Evolutionary conservation across 202 grass and related monocot genomes (phyloP), one percentile per base, ranked within the genome.

Genomic region (Carex arenaria): DNA sequence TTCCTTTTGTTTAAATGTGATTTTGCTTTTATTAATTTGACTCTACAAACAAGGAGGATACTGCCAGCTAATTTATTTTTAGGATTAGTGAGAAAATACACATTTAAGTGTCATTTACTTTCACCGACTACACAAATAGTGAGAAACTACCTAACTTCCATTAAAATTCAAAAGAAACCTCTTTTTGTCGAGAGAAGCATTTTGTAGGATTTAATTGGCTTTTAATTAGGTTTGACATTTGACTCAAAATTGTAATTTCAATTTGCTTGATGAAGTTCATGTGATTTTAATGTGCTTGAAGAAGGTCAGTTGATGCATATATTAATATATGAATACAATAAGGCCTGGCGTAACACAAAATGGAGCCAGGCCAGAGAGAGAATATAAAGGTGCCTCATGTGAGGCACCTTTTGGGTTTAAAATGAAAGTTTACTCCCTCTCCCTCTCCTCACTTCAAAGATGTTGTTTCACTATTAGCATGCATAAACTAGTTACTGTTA

Each of bases 401-500:
- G 7, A 26, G 23, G 62, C 6, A 7, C 0, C 14, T 79, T 78
- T 17, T 32, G 20, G 22, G 26, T 18, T 10, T 26, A 8, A 78
- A 61, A 57, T 59, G 73, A 59, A 78, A 59, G 30, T 59, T 59
- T 54, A 23, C 15, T 78, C 74, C 49, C 17, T 15, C 9, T 31
- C 54, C 51, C 53, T 74, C n/a, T 26, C 26, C 26, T 78, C 30
- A 78, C 14, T 78, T 78, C 17, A 52, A 78, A 60, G 74, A 53
- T 56, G 17, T 78, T 55, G 74, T 59, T 78, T 32, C 49, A 60
- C 17, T 36, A 31, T 78, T 59, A 22, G 64, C 64, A 67, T 67
- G 4, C 30, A 67, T 36, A 67, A 36, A 67, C 13, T 12, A 67
- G 17, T 38, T 62, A 62, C 9, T 36, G 9, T 67, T 38, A 34